These are phyloP conservation scores for Naumovozyma dairenensis DNA, from an alignment of 805 yeast genomes.

Conservation along the genomic window DNA sequence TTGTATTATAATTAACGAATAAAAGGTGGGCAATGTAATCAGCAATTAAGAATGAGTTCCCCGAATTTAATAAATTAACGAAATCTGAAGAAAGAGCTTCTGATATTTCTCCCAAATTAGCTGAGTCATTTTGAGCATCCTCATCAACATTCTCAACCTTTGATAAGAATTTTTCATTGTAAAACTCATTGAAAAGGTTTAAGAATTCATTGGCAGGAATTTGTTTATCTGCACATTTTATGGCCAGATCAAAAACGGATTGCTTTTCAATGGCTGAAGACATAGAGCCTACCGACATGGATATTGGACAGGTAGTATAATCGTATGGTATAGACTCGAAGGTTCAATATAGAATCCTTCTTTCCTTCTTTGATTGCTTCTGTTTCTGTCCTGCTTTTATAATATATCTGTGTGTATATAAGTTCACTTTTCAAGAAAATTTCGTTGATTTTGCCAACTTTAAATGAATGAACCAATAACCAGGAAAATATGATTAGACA, in stretches of 20 bases:
- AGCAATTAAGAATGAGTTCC: constrained; percentile 13
- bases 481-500: too few species aligned
- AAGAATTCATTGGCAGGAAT: constrained; percentile 22
- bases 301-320: too few species aligned
- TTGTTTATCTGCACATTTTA: constrained; percentile 23
- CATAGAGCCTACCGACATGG: too few species aligned
- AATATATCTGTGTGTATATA: too few species aligned
- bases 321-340: too few species aligned
- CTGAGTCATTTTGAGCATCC: constrained; percentile 4
- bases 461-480: too few species aligned
- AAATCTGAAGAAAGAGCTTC: constrained; percentile 12
- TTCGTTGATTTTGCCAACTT: too few species aligned
- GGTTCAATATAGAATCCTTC: too few species aligned
- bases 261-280: constrained; percentile 11
- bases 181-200: constrained; percentile 26
- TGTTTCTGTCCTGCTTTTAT: too few species aligned
- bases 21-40: constrained; percentile 24
- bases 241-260: constrained; percentile 17
- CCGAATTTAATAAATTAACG: constrained; percentile 14
- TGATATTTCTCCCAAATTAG: constrained; percentile 4
- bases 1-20: constrained; percentile 24
- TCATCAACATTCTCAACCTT: constrained; percentile 11
- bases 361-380: too few species aligned
- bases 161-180: constrained; percentile 20
- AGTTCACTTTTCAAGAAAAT: too few species aligned